phyloP scores from a whole-genome alignment of 768 basidiomycete genomes.

The Arthromyces matolae region DNA sequence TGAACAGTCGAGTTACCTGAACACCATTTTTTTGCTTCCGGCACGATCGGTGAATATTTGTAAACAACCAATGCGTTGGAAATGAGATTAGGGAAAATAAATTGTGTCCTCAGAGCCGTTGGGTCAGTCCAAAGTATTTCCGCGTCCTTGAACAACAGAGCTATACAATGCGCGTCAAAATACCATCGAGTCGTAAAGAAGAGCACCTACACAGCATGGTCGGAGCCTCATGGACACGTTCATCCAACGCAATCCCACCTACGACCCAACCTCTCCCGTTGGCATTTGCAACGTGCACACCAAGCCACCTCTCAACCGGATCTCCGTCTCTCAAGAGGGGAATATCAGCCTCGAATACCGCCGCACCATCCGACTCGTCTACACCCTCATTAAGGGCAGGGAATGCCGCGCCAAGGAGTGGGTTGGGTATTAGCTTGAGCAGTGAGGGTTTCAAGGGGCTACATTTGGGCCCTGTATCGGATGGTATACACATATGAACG shows the following conservation, averaged over 20 bases:
- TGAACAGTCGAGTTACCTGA: slow-evolving; percentile 33
- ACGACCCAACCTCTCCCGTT: slow-evolving; percentile 60
- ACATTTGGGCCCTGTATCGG: slow-evolving; percentile 29
- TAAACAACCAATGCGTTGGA: slow-evolving; percentile 68
- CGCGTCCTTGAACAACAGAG: slow-evolving; percentile 31
- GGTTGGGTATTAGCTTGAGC: slow-evolving; percentile 63
- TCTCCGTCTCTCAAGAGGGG: slow-evolving; percentile 9
- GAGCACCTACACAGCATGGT: slow-evolving; percentile 43
- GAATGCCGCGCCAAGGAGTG: slow-evolving; percentile 49
- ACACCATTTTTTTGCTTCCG: slow-evolving; percentile 24
- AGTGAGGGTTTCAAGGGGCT: slow-evolving; percentile 37
- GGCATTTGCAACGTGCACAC: slow-evolving; percentile 46
- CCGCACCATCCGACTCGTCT: slow-evolving; percentile 73
- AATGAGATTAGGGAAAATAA: slow-evolving; percentile 53
- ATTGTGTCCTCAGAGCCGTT: slow-evolving; percentile 36
- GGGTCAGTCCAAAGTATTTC: slow-evolving; percentile 31
- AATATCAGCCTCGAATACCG: slow-evolving; percentile 55
- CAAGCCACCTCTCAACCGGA: slow-evolving; percentile 39
- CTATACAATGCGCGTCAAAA: slow-evolving; percentile 27
- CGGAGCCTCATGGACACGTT: slow-evolving; percentile 28
- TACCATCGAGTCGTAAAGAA: slow-evolving; percentile 3
- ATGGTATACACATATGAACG: slow-evolving; percentile 41
- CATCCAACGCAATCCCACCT: slow-evolving; percentile 44
- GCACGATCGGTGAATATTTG: slow-evolving; percentile 37
- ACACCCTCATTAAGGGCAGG: slow-evolving; percentile 65